These are phyloP conservation scores for Tetrapisispora pingtungensis DNA, from an alignment of 805 yeast genomes.

Conservation along the genomic window DNA sequence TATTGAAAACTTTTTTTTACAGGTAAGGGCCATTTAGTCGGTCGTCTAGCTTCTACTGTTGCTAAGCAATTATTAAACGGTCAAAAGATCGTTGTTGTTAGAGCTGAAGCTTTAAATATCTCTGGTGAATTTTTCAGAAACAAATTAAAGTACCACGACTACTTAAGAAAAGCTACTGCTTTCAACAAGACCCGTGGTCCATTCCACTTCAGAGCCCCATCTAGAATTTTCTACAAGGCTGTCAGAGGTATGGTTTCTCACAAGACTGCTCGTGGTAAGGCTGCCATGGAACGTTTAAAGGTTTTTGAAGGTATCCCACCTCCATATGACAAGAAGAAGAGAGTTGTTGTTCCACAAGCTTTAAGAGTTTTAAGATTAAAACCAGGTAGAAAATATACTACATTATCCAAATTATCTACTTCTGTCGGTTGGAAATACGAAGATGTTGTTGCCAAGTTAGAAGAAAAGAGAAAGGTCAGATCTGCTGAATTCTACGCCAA, in stretches of 20 bases:
- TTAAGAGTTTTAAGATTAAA: conserved; percentile 97
- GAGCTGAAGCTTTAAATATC: conserved; percentile 96
- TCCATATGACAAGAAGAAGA: conserved; percentile 99
- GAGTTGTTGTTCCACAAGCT: conserved; percentile 99
- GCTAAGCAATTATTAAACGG: conserved; percentile 98
- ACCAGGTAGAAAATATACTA: conserved; percentile 99
- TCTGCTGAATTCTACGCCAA: conserved; percentile 98
- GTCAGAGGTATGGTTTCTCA: conserved; percentile 98
- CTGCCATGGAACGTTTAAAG: conserved; percentile 98
- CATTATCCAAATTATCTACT: conserved; percentile 90
- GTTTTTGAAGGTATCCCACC: conserved; percentile 99
- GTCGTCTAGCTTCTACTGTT: conserved; percentile 97
- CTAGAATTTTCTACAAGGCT: conserved; percentile 99
- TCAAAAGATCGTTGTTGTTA: conserved; percentile 93
- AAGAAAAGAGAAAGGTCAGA: conserved; percentile 98
- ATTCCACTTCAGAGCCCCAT: conserved; percentile 99
- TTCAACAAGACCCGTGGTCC: conserved; percentile 99
- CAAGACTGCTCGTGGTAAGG: conserved; percentile 99
- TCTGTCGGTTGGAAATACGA: conserved; percentile 99
- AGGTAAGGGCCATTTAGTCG: conserved; percentile 98
- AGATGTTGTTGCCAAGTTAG: conserved; percentile 92
- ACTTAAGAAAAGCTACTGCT: conserved; percentile 98
- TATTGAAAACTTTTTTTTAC: conserved; percentile 6
- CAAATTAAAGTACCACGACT: conserved; percentile 99
- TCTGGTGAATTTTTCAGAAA: conserved; percentile 99